Base-by-base conservation (phyloP, 2,329 filamentous ascomycete species). In the Gremmenia infestans region DNA sequence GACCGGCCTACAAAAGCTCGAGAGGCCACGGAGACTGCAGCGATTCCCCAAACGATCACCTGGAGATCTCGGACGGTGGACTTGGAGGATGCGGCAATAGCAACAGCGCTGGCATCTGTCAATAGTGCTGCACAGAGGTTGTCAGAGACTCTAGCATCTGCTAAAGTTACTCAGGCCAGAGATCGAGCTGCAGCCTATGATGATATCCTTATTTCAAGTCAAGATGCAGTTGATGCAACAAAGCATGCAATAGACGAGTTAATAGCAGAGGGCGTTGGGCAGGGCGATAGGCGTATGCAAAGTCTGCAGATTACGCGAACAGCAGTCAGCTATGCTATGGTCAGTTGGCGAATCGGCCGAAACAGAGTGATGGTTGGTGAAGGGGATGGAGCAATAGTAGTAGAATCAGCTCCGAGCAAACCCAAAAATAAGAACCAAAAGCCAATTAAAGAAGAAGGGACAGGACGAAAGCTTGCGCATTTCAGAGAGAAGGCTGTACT, bases 201-300 rank as follows among this genome's bases (percentile, higher is more conserved):
- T 65, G 89, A 88, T 60, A 86, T 97, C 52, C 83, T 99, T 25
- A 90, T 88, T 63, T 86, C 91, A 22, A 94, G 90, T 63, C 94
- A 97, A 72, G 93, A 99, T 70, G 91, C 90, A 3, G 91, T 93
- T 19, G 94, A 99, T 73, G 91, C 91, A 5, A 94, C 92, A 0
- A 95, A 96, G 72, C 86, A 88, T 65, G 91, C 91, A 11, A 96
- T 97, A 57, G 93, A 97, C 62, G 94, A 97, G 71, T 77, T 97
- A 55, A 82, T 83, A 50, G 85, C 82, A 57, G 94, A 99, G 70
- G 89, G 91, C 1, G 83, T 96, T 14, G 82, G 89, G 22, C 89
- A 91, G 70, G 86, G 90, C 55, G 93, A 99, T 68, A 75, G 83
- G 37, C 84, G 91, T 55, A 91, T 99, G 85, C 94, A 99, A 73